Conservation (phyloP, 1,139 yeast species). For the Suhomyces taliae region DNA sequence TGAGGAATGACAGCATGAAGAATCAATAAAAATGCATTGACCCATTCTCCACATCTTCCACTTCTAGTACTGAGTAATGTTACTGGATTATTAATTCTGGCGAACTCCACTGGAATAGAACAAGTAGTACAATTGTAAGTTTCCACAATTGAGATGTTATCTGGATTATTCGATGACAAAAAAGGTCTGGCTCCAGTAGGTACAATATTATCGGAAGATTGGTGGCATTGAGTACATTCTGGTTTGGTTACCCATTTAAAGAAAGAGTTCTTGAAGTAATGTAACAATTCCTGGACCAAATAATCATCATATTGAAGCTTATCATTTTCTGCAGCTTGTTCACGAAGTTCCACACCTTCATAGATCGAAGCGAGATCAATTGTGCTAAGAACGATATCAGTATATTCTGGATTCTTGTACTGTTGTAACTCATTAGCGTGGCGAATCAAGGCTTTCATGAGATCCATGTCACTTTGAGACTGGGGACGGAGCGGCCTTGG, state of each 20-base stretch:
- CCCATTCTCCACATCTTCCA: slow-evolving; percentile 98
- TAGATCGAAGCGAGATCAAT: slow-evolving; percentile 41
- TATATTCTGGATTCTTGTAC: slow-evolving; percentile 12
- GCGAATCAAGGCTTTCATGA: slow-evolving; percentile 6
- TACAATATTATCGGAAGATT: slow-evolving; percentile 32
- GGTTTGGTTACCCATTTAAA: slow-evolving; percentile 84
- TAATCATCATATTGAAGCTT: slow-evolving; percentile 62
- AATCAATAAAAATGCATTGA: slow-evolving; percentile 73
- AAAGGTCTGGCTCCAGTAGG: slow-evolving; percentile 26
- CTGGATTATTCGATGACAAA: slow-evolving; percentile 26
- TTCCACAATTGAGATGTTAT: slow-evolving; percentile 48
- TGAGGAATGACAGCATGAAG: slow-evolving; percentile 48
- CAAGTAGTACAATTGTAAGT: slow-evolving; percentile 61
- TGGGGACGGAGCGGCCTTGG: slow-evolving; percentile 1
- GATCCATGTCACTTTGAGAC: slow-evolving; percentile 2
- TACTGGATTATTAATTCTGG: slow-evolving; percentile 71
- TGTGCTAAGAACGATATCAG: slow-evolving; percentile 25
- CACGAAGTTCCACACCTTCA: slow-evolving; percentile 33
- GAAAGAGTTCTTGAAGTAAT: slow-evolving; percentile 78
- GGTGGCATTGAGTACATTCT: slow-evolving; percentile 56
- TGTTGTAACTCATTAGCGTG: slow-evolving; percentile 4
- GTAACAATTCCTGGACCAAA: slow-evolving; percentile 64
- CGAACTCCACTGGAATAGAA: slow-evolving; percentile 51
- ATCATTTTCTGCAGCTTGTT: slow-evolving; percentile 8
- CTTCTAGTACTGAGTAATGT: slow-evolving; percentile 57